These are phyloP conservation scores for Amanita muscaria DNA, from an alignment of 768 basidiomycete species.

Conservation along the genomic window DNA sequence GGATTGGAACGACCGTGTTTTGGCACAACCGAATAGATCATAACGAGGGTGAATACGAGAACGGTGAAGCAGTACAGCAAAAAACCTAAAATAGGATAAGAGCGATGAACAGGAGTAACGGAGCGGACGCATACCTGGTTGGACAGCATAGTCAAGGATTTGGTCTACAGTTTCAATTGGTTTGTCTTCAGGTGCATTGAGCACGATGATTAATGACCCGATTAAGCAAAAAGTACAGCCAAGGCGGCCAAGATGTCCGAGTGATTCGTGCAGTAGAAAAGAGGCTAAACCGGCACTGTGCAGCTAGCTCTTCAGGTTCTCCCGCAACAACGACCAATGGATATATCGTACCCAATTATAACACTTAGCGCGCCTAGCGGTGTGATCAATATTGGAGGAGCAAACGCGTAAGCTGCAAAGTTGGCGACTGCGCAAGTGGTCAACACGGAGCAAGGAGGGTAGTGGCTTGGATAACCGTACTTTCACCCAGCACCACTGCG, in stretches of 20 bases:
- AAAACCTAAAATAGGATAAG: slow-evolving; percentile 51
- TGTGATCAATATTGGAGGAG: slow-evolving; percentile 96
- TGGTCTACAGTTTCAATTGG: slow-evolving; percentile 89
- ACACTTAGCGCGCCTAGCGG: slow-evolving; percentile 96
- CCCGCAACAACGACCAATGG: background rate
- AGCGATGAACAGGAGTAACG: background rate
- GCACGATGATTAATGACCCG: slow-evolving; percentile 88
- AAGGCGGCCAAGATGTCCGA: slow-evolving; percentile 85
- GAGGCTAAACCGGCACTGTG: slow-evolving; percentile 88
- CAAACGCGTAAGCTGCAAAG: slow-evolving; percentile 96
- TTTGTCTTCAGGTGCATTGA: slow-evolving; percentile 96
- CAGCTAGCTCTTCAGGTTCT: background rate
- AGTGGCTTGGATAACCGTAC: slow-evolving; percentile 29
- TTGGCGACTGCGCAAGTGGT: slow-evolving; percentile 53
- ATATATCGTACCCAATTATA: slow-evolving; percentile 66
- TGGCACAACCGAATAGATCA: slow-evolving; percentile 84
- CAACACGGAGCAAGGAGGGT: background rate
- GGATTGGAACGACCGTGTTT: slow-evolving; percentile 83
- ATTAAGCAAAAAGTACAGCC: slow-evolving; percentile 79
- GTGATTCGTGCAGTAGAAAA: slow-evolving; percentile 84
- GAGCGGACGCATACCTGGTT: slow-evolving; percentile 51
- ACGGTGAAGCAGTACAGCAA: slow-evolving; percentile 85
- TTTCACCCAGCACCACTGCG: slow-evolving; percentile 89
- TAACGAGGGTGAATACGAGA: slow-evolving; percentile 68
- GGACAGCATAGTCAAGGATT: slow-evolving; percentile 85